A percentile compares a stretch with the other conserved stretches of the same genome.
phyloP scores from a whole-genome alignment of 2,329 filamentous ascomycete genomes.

The Pezicula carpinea region DNA sequence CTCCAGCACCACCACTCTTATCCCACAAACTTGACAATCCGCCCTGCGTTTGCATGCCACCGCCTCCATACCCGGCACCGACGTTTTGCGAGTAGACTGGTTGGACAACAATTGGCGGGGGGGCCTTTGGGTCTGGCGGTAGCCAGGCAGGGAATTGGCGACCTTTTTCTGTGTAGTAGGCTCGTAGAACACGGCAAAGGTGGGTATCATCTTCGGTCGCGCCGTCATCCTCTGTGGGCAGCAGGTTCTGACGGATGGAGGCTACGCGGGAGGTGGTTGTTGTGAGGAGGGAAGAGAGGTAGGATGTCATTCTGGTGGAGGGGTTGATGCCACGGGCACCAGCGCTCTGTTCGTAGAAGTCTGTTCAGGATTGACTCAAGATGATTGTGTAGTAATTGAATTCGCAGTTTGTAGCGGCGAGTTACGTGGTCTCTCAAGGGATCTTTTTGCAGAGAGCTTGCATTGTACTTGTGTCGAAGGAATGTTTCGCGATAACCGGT shows the following conservation, averaged over 20 bases:
- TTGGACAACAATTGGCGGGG: constrained; percentile 37
- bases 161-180: constrained; percentile 88
- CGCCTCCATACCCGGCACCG: constrained; percentile 49
- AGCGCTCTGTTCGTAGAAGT: constrained; percentile 1
- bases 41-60: constrained; percentile 32
- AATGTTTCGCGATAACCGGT: constrained; percentile 10
- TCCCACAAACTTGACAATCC: constrained; percentile 57
- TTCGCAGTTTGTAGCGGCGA: neutral
- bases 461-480: constrained; percentile 3
- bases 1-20: constrained; percentile 9
- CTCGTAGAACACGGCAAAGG: constrained; percentile 86
- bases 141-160: constrained; percentile 81
- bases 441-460: constrained; percentile 1
- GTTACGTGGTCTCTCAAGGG: neutral
- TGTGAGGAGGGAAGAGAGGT: constrained; percentile 71
- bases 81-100: constrained; percentile 48
- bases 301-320: constrained; percentile 61
- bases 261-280: constrained; percentile 62
- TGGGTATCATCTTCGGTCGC: constrained; percentile 88
- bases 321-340: constrained; percentile 1
- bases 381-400: neutral
- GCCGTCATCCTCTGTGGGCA: constrained; percentile 64
- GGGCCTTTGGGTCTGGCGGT: constrained; percentile 78
- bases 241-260: constrained; percentile 59
- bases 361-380: neutral